Conservation (phyloP, 2,329 filamentous ascomycete species). For the Thielaviopsis musarum region DNA sequence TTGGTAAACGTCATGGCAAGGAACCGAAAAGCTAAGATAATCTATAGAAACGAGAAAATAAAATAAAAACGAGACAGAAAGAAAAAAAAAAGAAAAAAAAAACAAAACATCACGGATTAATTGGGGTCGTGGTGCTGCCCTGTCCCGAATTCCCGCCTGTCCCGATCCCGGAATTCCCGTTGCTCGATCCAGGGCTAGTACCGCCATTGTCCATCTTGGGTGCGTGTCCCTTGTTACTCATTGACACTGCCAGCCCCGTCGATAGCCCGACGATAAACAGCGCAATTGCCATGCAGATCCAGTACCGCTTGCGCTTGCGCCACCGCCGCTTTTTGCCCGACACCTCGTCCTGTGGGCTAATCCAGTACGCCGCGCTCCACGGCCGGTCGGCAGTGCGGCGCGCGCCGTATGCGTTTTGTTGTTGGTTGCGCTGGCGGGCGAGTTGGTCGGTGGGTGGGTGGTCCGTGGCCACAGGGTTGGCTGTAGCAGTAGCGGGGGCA, state of each 20-base stretch:
- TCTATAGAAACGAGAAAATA: neutral
- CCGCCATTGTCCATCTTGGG: neutral
- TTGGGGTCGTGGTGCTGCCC: neutral
- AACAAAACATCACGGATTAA: neutral
- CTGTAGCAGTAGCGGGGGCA: neutral
- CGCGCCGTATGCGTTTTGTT: neutral
- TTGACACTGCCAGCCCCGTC: conserved; percentile 10
- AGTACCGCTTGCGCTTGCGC: conserved; percentile 10
- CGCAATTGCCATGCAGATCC: conserved; percentile 7
- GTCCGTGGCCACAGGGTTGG: neutral
- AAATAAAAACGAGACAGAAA: neutral
- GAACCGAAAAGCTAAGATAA: neutral
- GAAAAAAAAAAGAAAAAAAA: neutral
- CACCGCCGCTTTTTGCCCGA: conserved; percentile 2
- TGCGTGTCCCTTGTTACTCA: conserved; percentile 3
- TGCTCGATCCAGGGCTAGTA: neutral
- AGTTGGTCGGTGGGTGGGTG: neutral
- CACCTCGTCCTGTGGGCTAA: conserved; percentile 1
- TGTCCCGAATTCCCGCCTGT: neutral
- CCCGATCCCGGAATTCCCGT: neutral
- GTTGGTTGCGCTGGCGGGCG: neutral
- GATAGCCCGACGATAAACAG: conserved; percentile 10
- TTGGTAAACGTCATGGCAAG: neutral
- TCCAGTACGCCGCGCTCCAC: conserved; percentile 11
- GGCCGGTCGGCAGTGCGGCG: conserved; percentile 1